Evolutionary conservation across 768 basidiomycete species (phyloP).

Genomic region (Lentinula aciculospora): DNA sequence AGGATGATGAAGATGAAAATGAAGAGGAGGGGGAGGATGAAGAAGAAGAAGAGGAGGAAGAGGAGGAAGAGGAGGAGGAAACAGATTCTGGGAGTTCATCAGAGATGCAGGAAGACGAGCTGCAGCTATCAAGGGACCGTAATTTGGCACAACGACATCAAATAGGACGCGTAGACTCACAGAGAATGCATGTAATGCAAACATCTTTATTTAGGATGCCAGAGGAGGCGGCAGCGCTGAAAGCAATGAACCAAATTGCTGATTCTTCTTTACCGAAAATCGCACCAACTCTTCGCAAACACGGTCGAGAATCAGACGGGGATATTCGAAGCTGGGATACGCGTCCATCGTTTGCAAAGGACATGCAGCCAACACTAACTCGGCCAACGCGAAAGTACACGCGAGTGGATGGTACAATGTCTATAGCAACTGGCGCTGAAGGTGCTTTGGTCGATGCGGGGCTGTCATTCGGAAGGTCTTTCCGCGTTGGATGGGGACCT

Average conservation of each 20-base stretch:
- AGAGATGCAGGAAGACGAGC: slow-evolving; percentile 49
- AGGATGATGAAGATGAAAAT: slow-evolving; percentile 2
- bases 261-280: slow-evolving; percentile 21
- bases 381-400: slow-evolving; percentile 79
- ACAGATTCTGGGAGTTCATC: slow-evolving; percentile 34
- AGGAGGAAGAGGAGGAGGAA: slow-evolving; percentile 28
- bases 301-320: slow-evolving; percentile 74
- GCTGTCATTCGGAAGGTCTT: slow-evolving; percentile 79
- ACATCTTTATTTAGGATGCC: slow-evolving; percentile 77
- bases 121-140: slow-evolving; percentile 36
- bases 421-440: slow-evolving; percentile 61
- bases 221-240: slow-evolving; percentile 65
- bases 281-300: slow-evolving; percentile 48
- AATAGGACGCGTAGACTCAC: slow-evolving; percentile 72
- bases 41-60: slow-evolving; percentile 22
- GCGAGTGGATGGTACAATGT: slow-evolving; percentile 63
- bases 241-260: slow-evolving; percentile 40
- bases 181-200: slow-evolving; percentile 93
- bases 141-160: slow-evolving; percentile 68
- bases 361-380: slow-evolving; percentile 60
- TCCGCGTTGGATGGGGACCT: slow-evolving; percentile 88
- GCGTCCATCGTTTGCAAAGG: slow-evolving; percentile 73
- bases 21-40: slow-evolving; percentile 25
- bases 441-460: slow-evolving; percentile 74
- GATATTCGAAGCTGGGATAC: slow-evolving; percentile 58